Evolutionary conservation across 495 filamentous ascomycete genomes (phyloP), one percentile per base, ranked within the genome.

Genomic region (Letharia lupina): DNA sequence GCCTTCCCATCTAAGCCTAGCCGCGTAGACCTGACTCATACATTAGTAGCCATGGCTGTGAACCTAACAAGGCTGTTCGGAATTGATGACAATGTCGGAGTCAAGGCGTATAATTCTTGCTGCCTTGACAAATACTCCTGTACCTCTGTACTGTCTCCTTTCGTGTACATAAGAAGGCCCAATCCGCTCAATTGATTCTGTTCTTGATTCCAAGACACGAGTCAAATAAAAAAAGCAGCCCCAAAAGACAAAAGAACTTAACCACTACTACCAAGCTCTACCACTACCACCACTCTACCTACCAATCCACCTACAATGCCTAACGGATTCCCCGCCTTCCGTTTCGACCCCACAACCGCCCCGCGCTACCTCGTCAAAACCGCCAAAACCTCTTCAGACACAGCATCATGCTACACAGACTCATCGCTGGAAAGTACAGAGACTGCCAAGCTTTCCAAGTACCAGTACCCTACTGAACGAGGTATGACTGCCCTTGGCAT

Each of bases 291-390:
- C 40, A 61, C 16, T 41, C 39, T 42, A 33, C 13, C 39, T 41
- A 61, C 28, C 50, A 45, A n/a, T 20, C 52, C 64, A 18, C n/a
- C 57, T 57, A 65, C 42, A 18, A 65, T 65, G 64, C 64, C 64
- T 54, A 60, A 60, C 64, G 64, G 64, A 48, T 65, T 65, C 15
- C 64, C 64, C 18, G 57, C 57, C 18, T 65, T 65, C 44, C 64
- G 64, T 4, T 58, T 40, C 57, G 58, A 65, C 45, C 64, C 64
- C 39, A 50, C 44, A 4, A 65, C 56, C 15, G 64, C 41, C 16
- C 64, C 64, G 9, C 56, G 47, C 37, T 65, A 65, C 35, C 31
- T 65, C 31, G 33, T 60, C n/a, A 20, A 7, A 3, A 41, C 64
- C 3, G 4, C 18, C 57, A 60, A 59, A 20, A 39, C 54, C 56